phyloP scores from a whole-genome alignment of 495 filamentous ascomycete species.

The Cenococcum geophilum region DNA sequence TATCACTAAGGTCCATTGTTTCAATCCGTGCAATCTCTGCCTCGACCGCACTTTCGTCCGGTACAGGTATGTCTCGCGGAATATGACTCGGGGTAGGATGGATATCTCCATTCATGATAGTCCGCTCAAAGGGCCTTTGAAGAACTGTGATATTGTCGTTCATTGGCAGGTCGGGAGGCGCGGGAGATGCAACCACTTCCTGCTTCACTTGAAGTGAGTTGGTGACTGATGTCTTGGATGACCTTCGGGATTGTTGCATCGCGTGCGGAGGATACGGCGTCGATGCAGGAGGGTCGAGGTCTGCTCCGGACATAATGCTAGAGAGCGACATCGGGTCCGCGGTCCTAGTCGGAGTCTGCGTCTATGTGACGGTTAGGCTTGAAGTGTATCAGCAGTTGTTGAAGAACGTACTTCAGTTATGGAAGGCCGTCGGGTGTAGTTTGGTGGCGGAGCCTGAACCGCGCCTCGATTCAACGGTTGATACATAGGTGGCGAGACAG shows the following conservation, averaged over 20 bases:
- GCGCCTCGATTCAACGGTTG: conserved; percentile 25
- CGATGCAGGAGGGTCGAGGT: conserved; percentile 50
- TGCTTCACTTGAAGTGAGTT: conserved; percentile 35
- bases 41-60: conserved; percentile 62
- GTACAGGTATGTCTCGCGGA: conserved; percentile 39
- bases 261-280: conserved; percentile 35
- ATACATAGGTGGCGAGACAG: conserved; percentile 31
- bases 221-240: conserved; percentile 11
- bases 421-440: conserved; percentile 22
- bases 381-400: neutral
- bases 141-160: conserved; percentile 6
- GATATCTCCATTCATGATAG: conserved; percentile 21
- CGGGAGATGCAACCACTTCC: conserved; percentile 43
- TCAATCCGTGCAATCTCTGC: conserved; percentile 62
- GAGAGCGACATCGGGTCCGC: conserved; percentile 83
- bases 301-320: conserved; percentile 72
- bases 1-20: conserved; percentile 56
- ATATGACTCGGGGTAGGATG: conserved; percentile 41
- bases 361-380: conserved; percentile 18
- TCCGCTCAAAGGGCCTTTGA: conserved; percentile 13
- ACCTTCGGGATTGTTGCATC: conserved; percentile 22
- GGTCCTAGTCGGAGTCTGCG: conserved; percentile 20
- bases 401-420: conserved; percentile 23
- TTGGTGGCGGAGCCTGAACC: conserved; percentile 23
- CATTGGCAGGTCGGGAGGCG: conserved; percentile 23